A percentile compares a stretch with the other conserved stretches of the same genome.
These are phyloP conservation scores for Fusarium hostae DNA, from an alignment of 2,329 filamentous ascomycete genomes.

Conservation along the genomic window DNA sequence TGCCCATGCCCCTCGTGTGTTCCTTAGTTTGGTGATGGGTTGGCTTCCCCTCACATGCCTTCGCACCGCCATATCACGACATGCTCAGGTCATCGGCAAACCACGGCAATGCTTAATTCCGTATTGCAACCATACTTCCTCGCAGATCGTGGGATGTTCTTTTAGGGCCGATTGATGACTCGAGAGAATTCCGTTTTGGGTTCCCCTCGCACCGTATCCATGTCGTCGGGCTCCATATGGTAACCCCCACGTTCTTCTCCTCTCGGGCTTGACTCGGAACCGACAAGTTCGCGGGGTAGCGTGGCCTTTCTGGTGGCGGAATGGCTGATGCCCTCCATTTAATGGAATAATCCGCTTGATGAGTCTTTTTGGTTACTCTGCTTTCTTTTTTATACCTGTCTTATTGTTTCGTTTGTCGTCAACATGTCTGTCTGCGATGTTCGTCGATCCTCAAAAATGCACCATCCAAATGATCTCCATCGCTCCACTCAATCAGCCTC, in stretches of 20 bases:
- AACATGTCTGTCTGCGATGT: background rate
- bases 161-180: conserved; percentile 19
- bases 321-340: background rate
- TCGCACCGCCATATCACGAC: background rate
- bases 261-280: conserved; percentile 2
- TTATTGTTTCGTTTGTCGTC: fast-evolving
- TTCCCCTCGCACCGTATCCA: background rate
- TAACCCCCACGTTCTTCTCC: conserved; percentile 20
- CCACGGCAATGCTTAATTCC: background rate
- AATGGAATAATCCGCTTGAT: background rate
- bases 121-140: background rate
- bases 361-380: background rate
- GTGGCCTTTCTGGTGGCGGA: background rate
- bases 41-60: background rate
- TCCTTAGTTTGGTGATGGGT: too few relatives aligned
- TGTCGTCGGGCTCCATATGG: background rate
- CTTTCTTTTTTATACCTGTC: too few relatives aligned
- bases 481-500: conserved; percentile 23
- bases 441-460: background rate
- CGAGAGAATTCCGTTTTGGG: background rate
- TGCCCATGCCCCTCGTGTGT: too few relatives aligned
- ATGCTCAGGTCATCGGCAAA: background rate
- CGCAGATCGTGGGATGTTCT: conserved; percentile 20
- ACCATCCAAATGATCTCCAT: background rate
- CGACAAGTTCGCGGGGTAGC: conserved; percentile 15